Evolutionary conservation across 345 rosid genomes (phyloP), one percentile per base, ranked within the genome.

Genomic region (Anastatica hierochuntica): DNA sequence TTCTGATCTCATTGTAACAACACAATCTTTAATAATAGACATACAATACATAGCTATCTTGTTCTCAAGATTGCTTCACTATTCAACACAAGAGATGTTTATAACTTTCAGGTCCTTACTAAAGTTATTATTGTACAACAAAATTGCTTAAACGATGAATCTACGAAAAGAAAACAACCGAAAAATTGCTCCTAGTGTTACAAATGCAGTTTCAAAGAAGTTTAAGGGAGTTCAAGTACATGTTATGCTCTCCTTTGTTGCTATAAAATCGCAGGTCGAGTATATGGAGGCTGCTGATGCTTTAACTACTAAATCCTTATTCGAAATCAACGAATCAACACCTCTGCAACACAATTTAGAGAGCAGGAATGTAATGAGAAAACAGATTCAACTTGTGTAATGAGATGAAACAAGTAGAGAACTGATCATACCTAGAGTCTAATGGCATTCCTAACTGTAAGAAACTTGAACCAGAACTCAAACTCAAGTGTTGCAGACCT

Each of bases 201-300:
- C 70, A 65, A 9, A 56, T 64, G 33, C 26, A 20, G 34, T 2
- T 6, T 47, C 23, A 56, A 17, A 23, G 34, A 34, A 41, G 11
- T 21, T 21, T 31, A 57, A 33, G 43, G 59, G 57, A 27, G 43
- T 31, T 5, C 33, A 5, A 29, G 33, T 29, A 29, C 9, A 29
- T 9, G 97, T 62, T 24, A 77, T 78, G 23, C 81, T 79, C 46
- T 80, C 88, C 74, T 78, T 81, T 1, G 95, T 72, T 46, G 53
- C 56, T 46, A 85, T 56, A 62, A 79, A 85, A 61, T 64, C 69
- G 76, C 83, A 85, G 4, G 98, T 92, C 8, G 98, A 85, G 59
- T 81, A 92, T 10, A 92, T 74, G 45, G 97, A 85, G 40, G 97
- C 98, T 46, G 98, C 98, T 6, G 98, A 88, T 40, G 98, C 97